These are phyloP conservation scores for Cytospora leucostoma DNA, from an alignment of 2,329 filamentous ascomycete species.

Conservation along the genomic window DNA sequence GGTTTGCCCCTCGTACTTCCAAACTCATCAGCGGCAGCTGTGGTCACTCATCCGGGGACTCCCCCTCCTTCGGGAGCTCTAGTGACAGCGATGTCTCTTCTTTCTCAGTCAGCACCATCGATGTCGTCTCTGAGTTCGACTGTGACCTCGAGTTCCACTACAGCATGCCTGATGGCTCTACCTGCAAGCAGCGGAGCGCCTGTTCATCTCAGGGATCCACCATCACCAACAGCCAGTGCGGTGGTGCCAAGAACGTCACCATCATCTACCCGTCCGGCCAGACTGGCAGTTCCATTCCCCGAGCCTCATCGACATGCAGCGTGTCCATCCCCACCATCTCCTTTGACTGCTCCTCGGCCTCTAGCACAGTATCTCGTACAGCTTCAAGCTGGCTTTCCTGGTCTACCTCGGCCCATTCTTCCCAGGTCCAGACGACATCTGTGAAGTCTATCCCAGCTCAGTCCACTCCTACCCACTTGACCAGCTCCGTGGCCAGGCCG, in stretches of 20 bases:
- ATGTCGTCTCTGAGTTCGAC: constrained; percentile 74
- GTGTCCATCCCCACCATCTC: constrained; percentile 73
- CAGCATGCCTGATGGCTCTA: constrained; percentile 77
- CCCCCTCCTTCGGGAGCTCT: constrained; percentile 60
- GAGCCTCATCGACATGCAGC: constrained; percentile 55
- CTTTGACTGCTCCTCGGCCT: constrained; percentile 66
- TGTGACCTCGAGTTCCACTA: constrained; percentile 84
- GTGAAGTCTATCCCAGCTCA: background rate
- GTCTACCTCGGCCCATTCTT: constrained; percentile 30
- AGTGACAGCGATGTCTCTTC: constrained; percentile 39
- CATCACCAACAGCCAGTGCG: constrained; percentile 85
- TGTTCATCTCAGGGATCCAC: constrained; percentile 70
- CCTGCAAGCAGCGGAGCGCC: constrained; percentile 74
- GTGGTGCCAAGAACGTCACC: constrained; percentile 81
- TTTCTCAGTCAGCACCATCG: constrained; percentile 76
- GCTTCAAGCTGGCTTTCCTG: constrained; percentile 18
- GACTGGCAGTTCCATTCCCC: constrained; percentile 52
- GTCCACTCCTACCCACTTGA: constrained; percentile 5
- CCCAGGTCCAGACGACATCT: constrained; percentile 29
- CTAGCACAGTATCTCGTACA: constrained; percentile 27
- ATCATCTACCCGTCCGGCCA: constrained; percentile 64
- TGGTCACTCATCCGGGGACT: constrained; percentile 45
- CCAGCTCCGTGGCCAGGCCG: constrained; percentile 3
- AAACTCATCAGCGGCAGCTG: constrained; percentile 65
- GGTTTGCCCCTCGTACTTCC: constrained; percentile 51